Conservation (phyloP, 352 stramenopile genomes). For the Lagenidium giganteum region DNA sequence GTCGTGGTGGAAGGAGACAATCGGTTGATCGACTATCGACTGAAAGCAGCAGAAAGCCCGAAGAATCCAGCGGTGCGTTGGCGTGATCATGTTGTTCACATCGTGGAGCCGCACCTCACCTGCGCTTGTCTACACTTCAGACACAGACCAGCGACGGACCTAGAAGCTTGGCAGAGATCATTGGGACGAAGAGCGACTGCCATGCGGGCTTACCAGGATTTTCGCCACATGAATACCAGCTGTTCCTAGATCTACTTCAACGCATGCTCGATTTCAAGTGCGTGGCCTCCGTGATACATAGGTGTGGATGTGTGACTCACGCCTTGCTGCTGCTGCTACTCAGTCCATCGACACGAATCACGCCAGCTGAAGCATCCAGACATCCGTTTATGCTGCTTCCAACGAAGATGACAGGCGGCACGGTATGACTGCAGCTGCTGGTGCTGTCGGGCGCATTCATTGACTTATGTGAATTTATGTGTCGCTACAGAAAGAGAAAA, state of each 20-base stretch:
- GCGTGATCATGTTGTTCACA: slow-evolving; percentile 4
- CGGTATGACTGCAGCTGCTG: too few relatives aligned
- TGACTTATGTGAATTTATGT: background rate
- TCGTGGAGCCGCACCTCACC: background rate
- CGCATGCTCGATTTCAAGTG: slow-evolving; percentile 95
- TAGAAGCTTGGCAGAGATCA: slow-evolving; percentile 49
- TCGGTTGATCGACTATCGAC: slow-evolving; percentile 48
- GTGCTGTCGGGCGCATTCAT: slow-evolving; percentile 13
- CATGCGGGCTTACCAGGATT: too few relatives aligned
- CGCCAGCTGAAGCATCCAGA: slow-evolving; percentile 86
- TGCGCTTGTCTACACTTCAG: slow-evolving; percentile 2
- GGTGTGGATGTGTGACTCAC: background rate
- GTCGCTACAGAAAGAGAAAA: slow-evolving; percentile 18
- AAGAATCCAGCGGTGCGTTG: slow-evolving; percentile 14
- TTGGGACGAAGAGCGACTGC: slow-evolving; percentile 45
- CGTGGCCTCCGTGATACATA: slow-evolving; percentile 14
- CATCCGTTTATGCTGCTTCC: slow-evolving; percentile 96
- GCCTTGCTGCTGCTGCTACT: too few relatives aligned
- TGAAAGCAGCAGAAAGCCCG: slow-evolving; percentile 42
- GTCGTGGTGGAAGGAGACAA: slow-evolving; percentile 49
- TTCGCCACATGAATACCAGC: slow-evolving; percentile 89
- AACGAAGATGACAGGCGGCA: too few relatives aligned
- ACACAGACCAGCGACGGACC: slow-evolving; percentile 24
- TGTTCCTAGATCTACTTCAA: slow-evolving; percentile 93
- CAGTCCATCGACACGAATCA: slow-evolving; percentile 87